Evolutionary conservation across 805 yeast genomes (phyloP).

Genomic region (Novakomyces olei): DNA sequence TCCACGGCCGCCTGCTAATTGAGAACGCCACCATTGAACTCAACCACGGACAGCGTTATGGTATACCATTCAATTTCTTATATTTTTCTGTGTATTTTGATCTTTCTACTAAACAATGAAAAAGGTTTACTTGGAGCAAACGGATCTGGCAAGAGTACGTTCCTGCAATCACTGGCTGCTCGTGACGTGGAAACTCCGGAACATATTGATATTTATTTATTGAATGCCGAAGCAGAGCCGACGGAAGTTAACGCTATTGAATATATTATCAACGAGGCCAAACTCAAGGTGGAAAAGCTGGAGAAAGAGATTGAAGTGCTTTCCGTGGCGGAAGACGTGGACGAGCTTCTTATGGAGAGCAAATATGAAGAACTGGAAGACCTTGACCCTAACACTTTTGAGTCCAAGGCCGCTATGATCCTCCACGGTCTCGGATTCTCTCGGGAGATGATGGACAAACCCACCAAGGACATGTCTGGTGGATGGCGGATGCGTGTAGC

Average conservation of each 20-base stretch:
- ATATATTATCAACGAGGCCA: slow-evolving; percentile 94
- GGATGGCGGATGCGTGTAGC: slow-evolving; percentile 99
- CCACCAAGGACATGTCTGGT: slow-evolving; percentile 98
- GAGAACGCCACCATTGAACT: slow-evolving; percentile 83
- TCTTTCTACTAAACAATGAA: too few species aligned
- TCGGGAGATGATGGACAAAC: slow-evolving; percentile 63
- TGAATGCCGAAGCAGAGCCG: slow-evolving; percentile 96
- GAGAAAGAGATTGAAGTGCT: slow-evolving; percentile 81
- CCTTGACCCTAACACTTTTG: slow-evolving; percentile 91
- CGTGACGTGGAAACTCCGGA: slow-evolving; percentile 92
- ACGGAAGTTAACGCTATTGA: slow-evolving; percentile 80
- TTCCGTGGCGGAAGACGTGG: slow-evolving; percentile 84
- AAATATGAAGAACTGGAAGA: slow-evolving; percentile 87
- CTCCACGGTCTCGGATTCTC: slow-evolving; percentile 95
- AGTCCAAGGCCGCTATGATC: slow-evolving; percentile 86
- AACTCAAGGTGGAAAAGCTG: slow-evolving; percentile 67
- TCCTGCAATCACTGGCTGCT: slow-evolving; percentile 79
- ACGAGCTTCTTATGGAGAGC: slow-evolving; percentile 62
- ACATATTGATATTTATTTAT: slow-evolving; percentile 67
- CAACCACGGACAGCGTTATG: slow-evolving; percentile 94
- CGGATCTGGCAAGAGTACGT: slow-evolving; percentile 97
- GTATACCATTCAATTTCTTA: too few species aligned
- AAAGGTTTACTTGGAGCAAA: slow-evolving; percentile 92
- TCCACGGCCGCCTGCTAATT: slow-evolving; percentile 91
- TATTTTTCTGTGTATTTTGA: too few species aligned